Percentiles rank a stretch among this genome's conserved stretches.
These are phyloP conservation scores for Abrus precatorius DNA, from an alignment of 306 rosid species.

Conservation along the genomic window DNA sequence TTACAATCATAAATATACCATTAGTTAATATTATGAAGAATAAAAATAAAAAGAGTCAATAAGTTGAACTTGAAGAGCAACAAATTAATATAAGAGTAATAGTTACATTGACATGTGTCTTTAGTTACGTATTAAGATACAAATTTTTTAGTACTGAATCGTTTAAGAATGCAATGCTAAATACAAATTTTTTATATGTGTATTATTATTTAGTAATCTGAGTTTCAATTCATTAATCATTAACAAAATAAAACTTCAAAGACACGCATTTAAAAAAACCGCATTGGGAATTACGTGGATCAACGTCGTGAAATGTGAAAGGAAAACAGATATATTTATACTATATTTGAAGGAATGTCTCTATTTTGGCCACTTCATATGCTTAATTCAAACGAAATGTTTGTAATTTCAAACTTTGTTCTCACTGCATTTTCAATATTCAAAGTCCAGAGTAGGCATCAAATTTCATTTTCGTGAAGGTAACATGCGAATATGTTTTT, in stretches of 20 bases:
- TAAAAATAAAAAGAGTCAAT: too few species aligned
- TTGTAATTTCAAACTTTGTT: constrained; percentile 5
- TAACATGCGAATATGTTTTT: neutral
- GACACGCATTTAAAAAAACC: neutral
- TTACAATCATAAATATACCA: too few species aligned
- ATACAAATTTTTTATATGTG: neutral
- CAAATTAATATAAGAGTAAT: too few species aligned
- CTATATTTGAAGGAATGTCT: constrained; percentile 5
- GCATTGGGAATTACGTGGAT: neutral
- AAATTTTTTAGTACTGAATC: neutral
- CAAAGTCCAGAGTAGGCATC: neutral
- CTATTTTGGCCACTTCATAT: constrained; percentile 19
- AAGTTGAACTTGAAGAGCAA: too few species aligned
- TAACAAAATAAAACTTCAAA: neutral
- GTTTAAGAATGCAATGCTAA: neutral
- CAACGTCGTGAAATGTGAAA: neutral
- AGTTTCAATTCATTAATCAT: neutral
- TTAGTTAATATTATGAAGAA: too few species aligned
- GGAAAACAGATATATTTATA: neutral
- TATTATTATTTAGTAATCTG: neutral
- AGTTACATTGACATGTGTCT: too few species aligned
- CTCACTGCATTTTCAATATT: neutral
- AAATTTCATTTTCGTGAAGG: neutral
- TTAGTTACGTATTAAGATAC: too few species aligned
- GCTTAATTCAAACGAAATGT: constrained; percentile 39